Base-by-base conservation (phyloP, 805 yeast genomes). In the Tetrapisispora iriomotensis region DNA sequence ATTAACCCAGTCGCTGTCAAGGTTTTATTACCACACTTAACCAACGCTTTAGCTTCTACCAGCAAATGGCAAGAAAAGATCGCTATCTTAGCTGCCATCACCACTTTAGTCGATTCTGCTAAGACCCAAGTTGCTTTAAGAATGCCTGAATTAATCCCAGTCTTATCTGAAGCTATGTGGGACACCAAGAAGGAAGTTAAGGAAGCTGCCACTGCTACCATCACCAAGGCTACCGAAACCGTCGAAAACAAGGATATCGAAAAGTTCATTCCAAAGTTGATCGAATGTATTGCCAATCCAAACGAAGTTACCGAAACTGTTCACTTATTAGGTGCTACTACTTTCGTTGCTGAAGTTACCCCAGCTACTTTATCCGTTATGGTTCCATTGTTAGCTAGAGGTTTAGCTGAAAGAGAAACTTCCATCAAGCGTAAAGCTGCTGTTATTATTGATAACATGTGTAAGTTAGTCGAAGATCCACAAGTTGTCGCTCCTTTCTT, bases 401-500 rank as follows among this genome's bases (percentile, higher is more conserved):
- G 98, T 90, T 79, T 92, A 67, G 94, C 94, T 64, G 98, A 92
- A 78, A 92, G 98, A 79, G 98, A 92, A 64, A 92, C 99, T 56
- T 76, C 96, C 59, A 92, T 92, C 78, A 92, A 92, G 84, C 88
- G 99, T 79, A 92, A 92, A 78, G 82, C 97, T 64, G 98, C 98
- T 58, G 98, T 92, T 67, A 92, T 92, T 71, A 83, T 90, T 62
- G 99, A 92, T 71, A 92, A 92, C 95, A 92, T 92, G 99, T 92
- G 98, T 84, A 92, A 92, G 74, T 85, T 92, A 71, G 99, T 92
- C 75, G 98, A 92, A 67, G 98, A 92, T 68, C 98, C 98, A 59
- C 97, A 92, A 75, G 94, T 92, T 65, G 95, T 92, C 72, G 99
- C 97, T 76, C 98, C 99, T 55, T 92, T 92, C 85, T 74, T 92